phyloP scores from a whole-genome alignment of 2,329 filamentous ascomycete genomes.

The Aspergillus chevalieri region DNA sequence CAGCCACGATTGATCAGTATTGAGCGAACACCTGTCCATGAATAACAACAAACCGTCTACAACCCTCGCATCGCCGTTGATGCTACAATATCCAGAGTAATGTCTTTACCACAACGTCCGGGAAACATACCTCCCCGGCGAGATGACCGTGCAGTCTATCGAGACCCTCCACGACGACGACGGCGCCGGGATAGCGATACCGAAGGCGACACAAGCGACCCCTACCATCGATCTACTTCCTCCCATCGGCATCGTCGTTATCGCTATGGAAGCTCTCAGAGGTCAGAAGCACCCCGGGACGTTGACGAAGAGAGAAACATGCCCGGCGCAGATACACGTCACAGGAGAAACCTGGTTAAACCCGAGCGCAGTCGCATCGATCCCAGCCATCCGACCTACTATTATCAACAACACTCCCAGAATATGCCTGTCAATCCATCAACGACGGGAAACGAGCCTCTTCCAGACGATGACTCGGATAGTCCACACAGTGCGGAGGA shows the following conservation, averaged over 20 bases:
- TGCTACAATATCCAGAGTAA: conserved; percentile 17
- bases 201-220: conserved; percentile 40
- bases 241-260: conserved; percentile 37
- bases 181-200: conserved; percentile 67
- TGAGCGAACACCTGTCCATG: neutral
- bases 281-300: conserved; percentile 18
- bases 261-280: conserved; percentile 42
- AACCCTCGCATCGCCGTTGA: neutral
- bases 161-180: conserved; percentile 62
- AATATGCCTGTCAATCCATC: conserved; percentile 88
- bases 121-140: conserved; percentile 56
- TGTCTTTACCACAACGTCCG: conserved; percentile 56
- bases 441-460: conserved; percentile 83
- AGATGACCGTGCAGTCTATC: conserved; percentile 59
- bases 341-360: conserved; percentile 82
- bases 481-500: conserved; percentile 59
- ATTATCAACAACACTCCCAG: conserved; percentile 90
- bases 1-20: too few species aligned
- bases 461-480: conserved; percentile 52
- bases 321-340: conserved; percentile 45
- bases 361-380: conserved; percentile 84
- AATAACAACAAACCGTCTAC: neutral
- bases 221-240: conserved; percentile 25
- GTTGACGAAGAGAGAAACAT: conserved; percentile 51
- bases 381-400: conserved; percentile 84